Evolutionary conservation across 164 flowering plant genomes (phyloP).

Genomic region (Macadamia integrifolia): DNA sequence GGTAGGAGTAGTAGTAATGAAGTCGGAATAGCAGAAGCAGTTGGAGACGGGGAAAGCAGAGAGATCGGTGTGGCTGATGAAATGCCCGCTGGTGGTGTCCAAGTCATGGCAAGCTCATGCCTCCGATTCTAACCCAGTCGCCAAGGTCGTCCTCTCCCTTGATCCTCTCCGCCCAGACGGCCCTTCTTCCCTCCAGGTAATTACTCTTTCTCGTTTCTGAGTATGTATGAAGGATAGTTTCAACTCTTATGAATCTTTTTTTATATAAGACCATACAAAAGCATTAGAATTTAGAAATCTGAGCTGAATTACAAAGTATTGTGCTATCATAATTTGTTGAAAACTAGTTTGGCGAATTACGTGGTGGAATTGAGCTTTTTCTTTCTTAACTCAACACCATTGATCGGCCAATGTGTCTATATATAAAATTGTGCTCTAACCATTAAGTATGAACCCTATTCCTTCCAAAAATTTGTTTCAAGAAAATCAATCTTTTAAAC

Average conservation of each 20-base stretch:
- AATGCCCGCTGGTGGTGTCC: slow-evolving; percentile 59
- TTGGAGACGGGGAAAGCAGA: slow-evolving; percentile 45
- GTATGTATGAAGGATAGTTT: neutral
- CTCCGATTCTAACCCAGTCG: slow-evolving; percentile 36
- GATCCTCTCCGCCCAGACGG: slow-evolving; percentile 56
- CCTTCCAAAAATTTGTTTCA: too few relatives aligned
- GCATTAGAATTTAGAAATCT: too few relatives aligned
- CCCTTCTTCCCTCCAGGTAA: slow-evolving; percentile 20
- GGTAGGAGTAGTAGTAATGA: neutral
- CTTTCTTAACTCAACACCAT: neutral
- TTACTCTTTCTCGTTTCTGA: neutral
- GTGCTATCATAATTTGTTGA: too few relatives aligned
- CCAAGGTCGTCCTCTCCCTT: slow-evolving; percentile 63
- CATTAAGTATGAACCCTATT: too few relatives aligned
- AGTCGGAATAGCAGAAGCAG: neutral
- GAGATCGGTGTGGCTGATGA: slow-evolving; percentile 63
- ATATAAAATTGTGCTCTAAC: too few relatives aligned
- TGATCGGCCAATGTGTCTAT: too few relatives aligned
- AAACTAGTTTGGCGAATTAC: neutral
- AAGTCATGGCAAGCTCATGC: slow-evolving; percentile 26
- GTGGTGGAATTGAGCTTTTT: neutral
- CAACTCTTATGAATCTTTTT: neutral
- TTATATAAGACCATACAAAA: too few relatives aligned
- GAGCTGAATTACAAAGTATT: too few relatives aligned
- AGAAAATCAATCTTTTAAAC: too few relatives aligned